phyloP scores from a whole-genome alignment of 192 early-diverging fungal genomes.

The Podila epicladia region DNA sequence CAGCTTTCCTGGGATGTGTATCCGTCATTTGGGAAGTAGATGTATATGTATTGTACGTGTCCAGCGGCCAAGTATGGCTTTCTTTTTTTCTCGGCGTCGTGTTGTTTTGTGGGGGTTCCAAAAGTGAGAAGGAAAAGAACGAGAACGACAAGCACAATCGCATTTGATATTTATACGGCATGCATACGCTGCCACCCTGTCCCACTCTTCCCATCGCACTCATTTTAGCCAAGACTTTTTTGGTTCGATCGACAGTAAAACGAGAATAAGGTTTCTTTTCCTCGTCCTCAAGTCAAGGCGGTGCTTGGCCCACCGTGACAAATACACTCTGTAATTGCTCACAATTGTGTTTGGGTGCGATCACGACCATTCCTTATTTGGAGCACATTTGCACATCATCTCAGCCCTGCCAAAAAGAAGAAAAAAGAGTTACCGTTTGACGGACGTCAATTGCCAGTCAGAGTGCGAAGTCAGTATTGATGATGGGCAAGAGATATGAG shows the following conservation, averaged over 20 bases:
- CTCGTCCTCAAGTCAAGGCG: too few species aligned
- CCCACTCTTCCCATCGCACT: too few species aligned
- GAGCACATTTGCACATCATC: neutral
- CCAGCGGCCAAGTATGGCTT: neutral
- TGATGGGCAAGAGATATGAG: too few species aligned
- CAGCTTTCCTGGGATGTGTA: neutral
- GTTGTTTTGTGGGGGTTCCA: neutral
- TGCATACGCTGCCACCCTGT: neutral
- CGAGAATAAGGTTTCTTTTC: too few species aligned
- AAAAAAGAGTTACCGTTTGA: neutral
- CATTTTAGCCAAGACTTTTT: slow-evolving; percentile 1
- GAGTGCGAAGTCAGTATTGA: too few species aligned
- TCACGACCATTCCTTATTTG: neutral
- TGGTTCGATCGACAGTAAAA: neutral
- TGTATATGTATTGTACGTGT: neutral
- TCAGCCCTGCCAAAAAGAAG: neutral
- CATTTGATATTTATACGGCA: too few species aligned
- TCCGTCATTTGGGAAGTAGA: neutral
- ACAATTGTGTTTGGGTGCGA: too few species aligned
- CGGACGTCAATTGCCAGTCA: neutral
- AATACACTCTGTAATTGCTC: too few species aligned
- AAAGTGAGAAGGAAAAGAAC: neutral
- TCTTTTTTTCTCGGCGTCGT: too few species aligned
- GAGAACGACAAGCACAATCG: neutral
- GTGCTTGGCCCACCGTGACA: too few species aligned